Percentiles rank a stretch among this genome's conserved stretches.
phyloP scores from a whole-genome alignment of 305 asterid species.

The Andrographis paniculata region DNA sequence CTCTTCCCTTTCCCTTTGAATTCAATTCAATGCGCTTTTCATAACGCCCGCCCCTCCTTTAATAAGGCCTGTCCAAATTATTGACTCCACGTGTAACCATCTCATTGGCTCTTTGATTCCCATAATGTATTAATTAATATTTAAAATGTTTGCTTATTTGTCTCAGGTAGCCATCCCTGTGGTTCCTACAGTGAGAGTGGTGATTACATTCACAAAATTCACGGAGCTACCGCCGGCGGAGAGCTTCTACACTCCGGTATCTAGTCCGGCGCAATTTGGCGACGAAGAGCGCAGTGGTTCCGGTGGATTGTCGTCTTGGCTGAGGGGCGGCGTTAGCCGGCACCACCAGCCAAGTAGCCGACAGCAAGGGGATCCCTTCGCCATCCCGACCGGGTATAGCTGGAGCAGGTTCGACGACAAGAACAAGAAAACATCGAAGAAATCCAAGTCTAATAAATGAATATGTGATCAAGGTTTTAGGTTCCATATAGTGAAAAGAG shows the following conservation, averaged over 20 bases:
- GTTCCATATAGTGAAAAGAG: too few species aligned
- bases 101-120: too few species aligned
- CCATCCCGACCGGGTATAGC: slow-evolving; percentile 53
- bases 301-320: too few species aligned
- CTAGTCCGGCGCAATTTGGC: slow-evolving; percentile 57
- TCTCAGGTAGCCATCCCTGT: slow-evolving; percentile 89
- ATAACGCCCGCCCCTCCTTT: too few species aligned
- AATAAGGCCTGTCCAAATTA: too few species aligned
- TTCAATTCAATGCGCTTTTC: slow-evolving; percentile 19
- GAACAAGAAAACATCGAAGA: slow-evolving; percentile 46
- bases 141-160: neutral
- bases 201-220: slow-evolving; percentile 80
- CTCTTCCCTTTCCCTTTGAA: slow-evolving; percentile 24
- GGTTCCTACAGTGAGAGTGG: slow-evolving; percentile 90
- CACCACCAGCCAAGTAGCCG: slow-evolving; percentile 10
- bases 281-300: too few species aligned
- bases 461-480: too few species aligned
- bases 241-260: slow-evolving; percentile 65
- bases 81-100: too few species aligned
- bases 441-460: slow-evolving; percentile 35
- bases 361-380: slow-evolving; percentile 45
- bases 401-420: slow-evolving; percentile 68
- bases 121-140: too few species aligned
- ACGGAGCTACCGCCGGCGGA: slow-evolving; percentile 67
- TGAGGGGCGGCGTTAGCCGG: slow-evolving; percentile 15